Conservation (phyloP, 73 alveolate species). For the Effrenium voratum region DNA sequence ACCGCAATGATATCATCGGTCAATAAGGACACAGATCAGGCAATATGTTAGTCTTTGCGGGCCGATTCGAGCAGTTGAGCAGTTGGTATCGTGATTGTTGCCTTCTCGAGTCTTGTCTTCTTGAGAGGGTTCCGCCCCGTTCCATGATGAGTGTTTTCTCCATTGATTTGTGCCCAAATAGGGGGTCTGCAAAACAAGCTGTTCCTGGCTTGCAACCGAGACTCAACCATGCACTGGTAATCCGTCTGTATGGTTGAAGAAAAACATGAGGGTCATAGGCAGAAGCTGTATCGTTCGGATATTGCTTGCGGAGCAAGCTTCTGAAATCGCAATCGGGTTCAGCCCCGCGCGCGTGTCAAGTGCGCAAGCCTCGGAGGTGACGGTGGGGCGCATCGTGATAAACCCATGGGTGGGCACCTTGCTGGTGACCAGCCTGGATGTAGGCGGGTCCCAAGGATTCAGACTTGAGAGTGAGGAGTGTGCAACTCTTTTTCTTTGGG, state of each 20-base stretch:
- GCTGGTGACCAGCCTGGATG: slow-evolving; percentile 9
- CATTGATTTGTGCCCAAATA: too few relatives aligned
- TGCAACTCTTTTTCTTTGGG: background rate
- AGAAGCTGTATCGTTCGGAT: too few relatives aligned
- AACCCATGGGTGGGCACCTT: slow-evolving; percentile 75
- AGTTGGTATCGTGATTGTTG: too few relatives aligned
- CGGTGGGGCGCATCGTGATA: slow-evolving; percentile 41
- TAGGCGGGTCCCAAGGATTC: slow-evolving; percentile 6
- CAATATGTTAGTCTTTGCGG: too few relatives aligned
- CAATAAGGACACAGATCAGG: too few relatives aligned
- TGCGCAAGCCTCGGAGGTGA: slow-evolving; percentile 22
- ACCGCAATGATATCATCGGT: too few relatives aligned
- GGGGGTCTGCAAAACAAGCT: background rate
- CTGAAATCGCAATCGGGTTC: background rate
- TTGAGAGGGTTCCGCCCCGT: too few relatives aligned
- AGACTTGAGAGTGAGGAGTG: background rate
- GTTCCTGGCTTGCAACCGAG: background rate
- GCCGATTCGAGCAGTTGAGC: too few relatives aligned
- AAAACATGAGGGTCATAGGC: too few relatives aligned
- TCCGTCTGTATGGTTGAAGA: background rate
- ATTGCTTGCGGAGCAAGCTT: background rate
- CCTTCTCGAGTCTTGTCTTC: too few relatives aligned
- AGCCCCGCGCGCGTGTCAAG: background rate
- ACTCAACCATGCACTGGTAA: background rate
- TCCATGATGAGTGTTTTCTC: too few relatives aligned